A percentile compares a stretch with the other conserved stretches of the same genome.
These are phyloP conservation scores for Neoarthrinium moseri DNA, from an alignment of 2,329 filamentous ascomycete genomes.

Conservation along the genomic window DNA sequence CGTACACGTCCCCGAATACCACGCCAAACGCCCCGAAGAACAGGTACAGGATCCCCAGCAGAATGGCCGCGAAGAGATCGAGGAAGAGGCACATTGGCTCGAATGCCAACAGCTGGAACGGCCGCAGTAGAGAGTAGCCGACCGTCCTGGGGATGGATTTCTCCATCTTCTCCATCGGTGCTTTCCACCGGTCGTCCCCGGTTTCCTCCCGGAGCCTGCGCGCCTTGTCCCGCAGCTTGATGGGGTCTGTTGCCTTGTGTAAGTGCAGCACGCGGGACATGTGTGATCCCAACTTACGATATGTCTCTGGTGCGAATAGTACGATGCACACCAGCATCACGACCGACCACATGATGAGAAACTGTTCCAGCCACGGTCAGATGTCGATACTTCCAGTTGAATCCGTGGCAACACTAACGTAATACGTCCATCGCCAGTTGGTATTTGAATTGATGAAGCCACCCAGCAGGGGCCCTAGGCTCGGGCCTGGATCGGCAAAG, in stretches of 20 bases:
- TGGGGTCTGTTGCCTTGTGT: conserved; percentile 44
- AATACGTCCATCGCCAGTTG: conserved; percentile 82
- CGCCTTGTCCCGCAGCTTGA: conserved; percentile 73
- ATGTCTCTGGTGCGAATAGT: conserved; percentile 83
- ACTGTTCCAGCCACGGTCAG: conserved; percentile 14
- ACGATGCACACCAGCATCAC: conserved; percentile 62
- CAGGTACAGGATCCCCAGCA: conserved; percentile 86
- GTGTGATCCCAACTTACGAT: conserved; percentile 56
- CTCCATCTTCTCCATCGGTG: conserved; percentile 71
- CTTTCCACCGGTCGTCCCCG: conserved; percentile 72
- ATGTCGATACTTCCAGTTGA: not conserved
- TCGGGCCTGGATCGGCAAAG: conserved; percentile 43
- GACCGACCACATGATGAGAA: conserved; percentile 80
- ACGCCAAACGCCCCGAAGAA: conserved; percentile 88
- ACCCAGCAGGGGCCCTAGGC: conserved; percentile 61
- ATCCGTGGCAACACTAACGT: conserved; percentile 36
- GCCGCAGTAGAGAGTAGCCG: conserved; percentile 59
- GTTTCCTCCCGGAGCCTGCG: conserved; percentile 68
- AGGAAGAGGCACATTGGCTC: conserved; percentile 73
- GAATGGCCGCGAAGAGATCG: conserved; percentile 77
- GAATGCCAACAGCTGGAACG: conserved; percentile 74
- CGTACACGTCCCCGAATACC: conserved; percentile 72
- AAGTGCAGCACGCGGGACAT: not conserved
- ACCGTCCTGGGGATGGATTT: conserved; percentile 66
- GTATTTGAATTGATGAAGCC: conserved; percentile 80